Evolutionary conservation across 805 yeast genomes (phyloP).

Genomic region (Middelhovenomyces tepae): DNA sequence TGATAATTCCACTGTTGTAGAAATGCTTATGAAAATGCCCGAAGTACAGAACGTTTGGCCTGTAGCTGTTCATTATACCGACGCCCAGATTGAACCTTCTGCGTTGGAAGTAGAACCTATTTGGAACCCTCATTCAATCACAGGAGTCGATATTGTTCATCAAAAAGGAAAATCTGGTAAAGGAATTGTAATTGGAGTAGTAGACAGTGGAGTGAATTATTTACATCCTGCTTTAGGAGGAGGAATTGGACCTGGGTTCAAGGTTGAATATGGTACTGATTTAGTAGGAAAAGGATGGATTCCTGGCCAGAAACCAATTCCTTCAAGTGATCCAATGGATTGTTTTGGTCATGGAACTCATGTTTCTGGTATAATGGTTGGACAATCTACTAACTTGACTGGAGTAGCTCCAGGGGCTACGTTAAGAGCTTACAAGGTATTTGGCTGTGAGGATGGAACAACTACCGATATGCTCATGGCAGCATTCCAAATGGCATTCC

Average conservation of each 20-base stretch:
- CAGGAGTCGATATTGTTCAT: conserved; percentile 17
- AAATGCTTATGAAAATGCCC: conserved; percentile 3
- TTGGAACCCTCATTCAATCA: conserved; percentile 17
- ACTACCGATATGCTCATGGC: conserved; percentile 15
- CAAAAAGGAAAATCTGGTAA: conserved; percentile 12
- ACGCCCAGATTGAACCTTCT: neutral
- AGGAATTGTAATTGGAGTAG: conserved; percentile 13
- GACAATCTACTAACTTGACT: conserved; percentile 8
- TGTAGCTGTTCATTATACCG: conserved; percentile 1
- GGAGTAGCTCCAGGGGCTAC: conserved; percentile 20
- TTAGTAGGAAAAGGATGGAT: conserved; percentile 12
- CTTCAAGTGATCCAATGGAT: conserved; percentile 14
- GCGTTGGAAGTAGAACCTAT: no score
- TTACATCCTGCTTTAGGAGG: conserved; percentile 15
- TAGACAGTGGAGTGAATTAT: conserved; percentile 11
- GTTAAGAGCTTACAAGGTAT: conserved; percentile 16
- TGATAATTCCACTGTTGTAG: conserved; percentile 1
- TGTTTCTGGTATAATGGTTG: conserved; percentile 16
- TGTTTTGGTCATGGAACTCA: conserved; percentile 22
- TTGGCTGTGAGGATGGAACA: conserved; percentile 16
- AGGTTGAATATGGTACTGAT: conserved; percentile 15
- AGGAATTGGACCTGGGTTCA: conserved; percentile 16
- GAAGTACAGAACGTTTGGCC: conserved; percentile 7
- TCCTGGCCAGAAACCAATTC: conserved; percentile 2
- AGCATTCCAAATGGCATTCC: conserved; percentile 10